Evolutionary conservation across 2,329 filamentous ascomycete genomes (phyloP).

Genomic region (Aplosporella prunicola): DNA sequence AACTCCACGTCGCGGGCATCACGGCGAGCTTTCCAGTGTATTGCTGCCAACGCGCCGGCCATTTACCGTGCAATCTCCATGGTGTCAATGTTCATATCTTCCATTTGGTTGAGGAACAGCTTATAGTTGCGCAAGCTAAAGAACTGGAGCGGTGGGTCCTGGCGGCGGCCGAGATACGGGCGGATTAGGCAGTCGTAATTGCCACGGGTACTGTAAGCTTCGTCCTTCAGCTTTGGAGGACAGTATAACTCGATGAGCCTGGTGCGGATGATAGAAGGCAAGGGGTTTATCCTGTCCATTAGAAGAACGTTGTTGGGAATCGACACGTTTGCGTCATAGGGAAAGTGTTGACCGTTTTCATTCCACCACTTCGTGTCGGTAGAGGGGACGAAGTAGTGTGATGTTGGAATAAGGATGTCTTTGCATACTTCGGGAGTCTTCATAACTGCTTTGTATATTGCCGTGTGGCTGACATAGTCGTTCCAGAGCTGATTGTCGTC

Average conservation of each 20-base stretch:
- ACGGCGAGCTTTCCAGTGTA: constrained; percentile 41
- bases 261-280: neutral
- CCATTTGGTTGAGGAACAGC: constrained; percentile 43
- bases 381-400: neutral
- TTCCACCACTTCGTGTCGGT: no score
- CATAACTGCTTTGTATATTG: neutral
- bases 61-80: constrained; percentile 31
- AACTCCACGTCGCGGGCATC: constrained; percentile 50
- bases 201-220: constrained; percentile 3
- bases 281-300: neutral
- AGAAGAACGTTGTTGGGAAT: neutral
- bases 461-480: constrained; percentile 6
- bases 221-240: neutral
- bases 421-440: neutral
- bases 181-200: constrained; percentile 41
- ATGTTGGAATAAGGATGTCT: neutral
- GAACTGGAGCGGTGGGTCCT: constrained; percentile 13
- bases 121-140: constrained; percentile 43
- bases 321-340: no score
- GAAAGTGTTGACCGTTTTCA: no score
- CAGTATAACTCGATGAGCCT: constrained; percentile 2
- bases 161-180: constrained; percentile 38
- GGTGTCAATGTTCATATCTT: constrained; percentile 29
- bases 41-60: constrained; percentile 41
- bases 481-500: constrained; percentile 11